Evolutionary conservation across 208 protist species (phyloP), one percentile per base, ranked within the genome.

Genomic region (Trichomonas vaginalis): DNA sequence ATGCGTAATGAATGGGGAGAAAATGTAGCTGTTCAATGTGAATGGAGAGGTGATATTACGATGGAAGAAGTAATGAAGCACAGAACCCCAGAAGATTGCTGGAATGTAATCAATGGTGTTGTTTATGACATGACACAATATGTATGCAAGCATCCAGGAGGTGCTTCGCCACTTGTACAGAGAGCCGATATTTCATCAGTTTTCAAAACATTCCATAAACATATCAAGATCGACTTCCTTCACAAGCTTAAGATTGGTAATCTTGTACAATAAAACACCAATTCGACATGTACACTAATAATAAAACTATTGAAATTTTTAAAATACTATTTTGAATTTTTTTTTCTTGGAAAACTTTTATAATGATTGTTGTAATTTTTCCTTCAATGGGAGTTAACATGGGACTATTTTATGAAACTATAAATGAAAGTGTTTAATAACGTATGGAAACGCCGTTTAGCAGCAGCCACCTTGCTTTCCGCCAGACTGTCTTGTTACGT

Each of bases 71-170:
- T 92, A 17, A 92, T 48, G 27, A 39, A 92, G 15, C 86, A 92
- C 45, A 45, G 14, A 40, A 56, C 45, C 3, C 32, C 42, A 39
- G 14, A 92, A 39, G 40, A 48, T 92, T 56, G 40, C 45, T 92
- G 86, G 86, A 23, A n/a, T 42, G 86, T 51, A 35, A 35, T 92
- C 9, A 46, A 47, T 51, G 86, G 86, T 39, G 12, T 39, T 39
- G 86, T 92, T 21, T 92, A 92, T 92, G 86, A 92, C 32, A 1
- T 92, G 0, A 92, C 86, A 35, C 86, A 92, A 15, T 92, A 92
- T 51, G 40, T 92, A 15, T 39, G 35, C 17, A 92, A 92, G 42
- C 86, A 92, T 92, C 86, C 86, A 92, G 86, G 86, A 39, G 86
- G 86, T 42, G 46, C n/a, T 37, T n/a, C 48, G 1, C 32, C 40